Base-by-base conservation (phyloP, 352 stramenopile species). In the Elongisporangium prolatum region DNA sequence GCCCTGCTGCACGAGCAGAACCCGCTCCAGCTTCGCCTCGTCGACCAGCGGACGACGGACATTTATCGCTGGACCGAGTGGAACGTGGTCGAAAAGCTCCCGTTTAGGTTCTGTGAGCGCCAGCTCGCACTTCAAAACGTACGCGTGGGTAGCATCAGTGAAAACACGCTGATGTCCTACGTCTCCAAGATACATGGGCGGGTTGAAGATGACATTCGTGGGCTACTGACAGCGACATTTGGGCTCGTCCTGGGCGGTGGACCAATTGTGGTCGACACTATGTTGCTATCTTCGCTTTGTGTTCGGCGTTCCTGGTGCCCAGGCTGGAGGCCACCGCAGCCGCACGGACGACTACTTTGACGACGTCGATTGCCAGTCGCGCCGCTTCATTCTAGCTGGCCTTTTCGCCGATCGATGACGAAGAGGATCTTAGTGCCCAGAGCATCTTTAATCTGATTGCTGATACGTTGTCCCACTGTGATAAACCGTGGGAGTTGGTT, bases 301-400 rank as follows among this genome's bases (percentile, higher is more conserved):
- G 18, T 61, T 62, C 47, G 47, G 65, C 28, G 53, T 56, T 16
- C 44, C 55, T 13, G 34, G 52, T 9, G 48, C 56, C 21, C 21
- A 21, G 54, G 16, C 11, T 24, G 21, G 24, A 21, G 47, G 21
- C n/a, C n/a, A n/a, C n/a, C n/a, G n/a, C n/a, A n/a, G n/a, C n/a
- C n/a, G n/a, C n/a, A n/a, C n/a, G n/a, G n/a, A n/a, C 21, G 57
- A 69, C 28, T 69, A 60, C 50, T 61, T 57, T n/a, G 50, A 63
- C 17, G 63, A 63, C 54, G 40, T 59, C 2, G 48, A 70, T 17
- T 66, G 63, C 24, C 53, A 57, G 17, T 62, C 14, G 34, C 53
- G 63, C n/a, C 55, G 50, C 21, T 62, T 69, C n/a, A 2, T 62
- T 25, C 44, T 65, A n/a, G 2, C 49, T 65, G 18, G 57, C 20